A percentile compares a stretch with the other conserved stretches of the same genome.
Evolutionary conservation across 495 filamentous ascomycete species (phyloP).

Genomic region (Margaritispora aquatica): DNA sequence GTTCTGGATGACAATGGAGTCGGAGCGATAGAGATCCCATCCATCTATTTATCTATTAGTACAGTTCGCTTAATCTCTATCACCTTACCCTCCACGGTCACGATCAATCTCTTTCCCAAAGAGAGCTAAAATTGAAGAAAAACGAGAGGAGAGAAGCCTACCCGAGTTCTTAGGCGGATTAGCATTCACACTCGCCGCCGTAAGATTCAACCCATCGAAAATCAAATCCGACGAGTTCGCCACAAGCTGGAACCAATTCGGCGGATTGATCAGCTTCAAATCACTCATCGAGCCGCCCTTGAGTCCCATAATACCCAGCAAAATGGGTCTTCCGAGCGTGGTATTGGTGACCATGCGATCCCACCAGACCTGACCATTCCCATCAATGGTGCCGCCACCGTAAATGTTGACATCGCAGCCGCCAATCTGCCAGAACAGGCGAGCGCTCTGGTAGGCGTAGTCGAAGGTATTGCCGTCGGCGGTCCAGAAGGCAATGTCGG

Average conservation of each 20-base stretch:
- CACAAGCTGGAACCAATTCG: conserved; percentile 63
- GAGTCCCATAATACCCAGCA: conserved; percentile 57
- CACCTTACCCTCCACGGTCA: too few species aligned
- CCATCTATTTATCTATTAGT: conserved; percentile 44
- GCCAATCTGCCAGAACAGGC: conserved; percentile 63
- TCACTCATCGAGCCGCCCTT: conserved; percentile 53
- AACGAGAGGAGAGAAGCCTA: neutral
- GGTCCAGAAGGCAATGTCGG: conserved; percentile 59
- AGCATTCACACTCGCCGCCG: conserved; percentile 32
- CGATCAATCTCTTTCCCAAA: too few species aligned
- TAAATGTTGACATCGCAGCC: conserved; percentile 67
- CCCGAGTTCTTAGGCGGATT: conserved; percentile 59
- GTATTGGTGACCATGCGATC: conserved; percentile 49
- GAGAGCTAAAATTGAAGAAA: too few species aligned
- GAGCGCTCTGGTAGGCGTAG: conserved; percentile 57
- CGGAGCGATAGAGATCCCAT: conserved; percentile 62
- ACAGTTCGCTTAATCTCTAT: too few species aligned
- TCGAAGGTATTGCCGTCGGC: conserved; percentile 48
- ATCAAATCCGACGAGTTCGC: conserved; percentile 62
- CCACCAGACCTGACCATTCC: conserved; percentile 68
- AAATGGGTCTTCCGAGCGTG: conserved; percentile 51
- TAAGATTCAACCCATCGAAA: conserved; percentile 60
- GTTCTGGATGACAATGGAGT: conserved; percentile 60
- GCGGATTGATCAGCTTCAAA: conserved; percentile 55
- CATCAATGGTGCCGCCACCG: conserved; percentile 54